A percentile compares a stretch with the other conserved stretches of the same genome.
phyloP scores from a whole-genome alignment of 306 rosid species.

The Pyrus betulifolia region DNA sequence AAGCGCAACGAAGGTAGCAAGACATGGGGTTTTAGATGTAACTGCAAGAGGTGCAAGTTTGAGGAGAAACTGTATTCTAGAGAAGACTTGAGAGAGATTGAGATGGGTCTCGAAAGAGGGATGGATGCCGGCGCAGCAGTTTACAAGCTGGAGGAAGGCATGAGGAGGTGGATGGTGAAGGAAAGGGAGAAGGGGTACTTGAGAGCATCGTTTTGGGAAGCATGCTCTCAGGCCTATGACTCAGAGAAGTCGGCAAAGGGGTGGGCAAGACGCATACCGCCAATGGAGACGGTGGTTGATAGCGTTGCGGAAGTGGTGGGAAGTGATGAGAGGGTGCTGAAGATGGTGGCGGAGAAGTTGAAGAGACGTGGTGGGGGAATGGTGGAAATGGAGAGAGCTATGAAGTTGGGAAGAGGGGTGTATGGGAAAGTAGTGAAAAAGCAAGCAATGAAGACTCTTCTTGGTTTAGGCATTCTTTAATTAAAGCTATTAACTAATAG shows the following conservation, averaged over 20 bases:
- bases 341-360: constrained; percentile 37
- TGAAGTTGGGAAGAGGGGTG: constrained; percentile 60
- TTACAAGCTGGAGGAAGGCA: constrained; percentile 61
- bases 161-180: constrained; percentile 61
- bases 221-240: constrained; percentile 40
- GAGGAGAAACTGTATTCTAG: constrained; percentile 39
- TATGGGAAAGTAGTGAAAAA: constrained; percentile 66
- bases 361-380: constrained; percentile 40
- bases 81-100: constrained; percentile 57
- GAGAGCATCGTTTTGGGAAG: constrained; percentile 75
- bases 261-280: constrained; percentile 72
- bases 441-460: constrained; percentile 51
- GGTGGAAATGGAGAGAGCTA: constrained; percentile 43
- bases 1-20: constrained; percentile 50
- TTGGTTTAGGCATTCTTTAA: constrained; percentile 32
- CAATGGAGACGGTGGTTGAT: constrained; percentile 34
- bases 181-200: constrained; percentile 61
- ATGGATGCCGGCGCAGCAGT: constrained; percentile 49
- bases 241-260: constrained; percentile 52
- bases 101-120: constrained; percentile 61
- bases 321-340: constrained; percentile 67
- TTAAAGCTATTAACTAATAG: constrained; percentile 11
- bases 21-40: constrained; percentile 74
- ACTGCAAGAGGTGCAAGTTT: constrained; percentile 71
- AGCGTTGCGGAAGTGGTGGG: constrained; percentile 59